phyloP scores from a whole-genome alignment of 2,329 filamentous ascomycete species.

The Ascochyta clinopodiicola region DNA sequence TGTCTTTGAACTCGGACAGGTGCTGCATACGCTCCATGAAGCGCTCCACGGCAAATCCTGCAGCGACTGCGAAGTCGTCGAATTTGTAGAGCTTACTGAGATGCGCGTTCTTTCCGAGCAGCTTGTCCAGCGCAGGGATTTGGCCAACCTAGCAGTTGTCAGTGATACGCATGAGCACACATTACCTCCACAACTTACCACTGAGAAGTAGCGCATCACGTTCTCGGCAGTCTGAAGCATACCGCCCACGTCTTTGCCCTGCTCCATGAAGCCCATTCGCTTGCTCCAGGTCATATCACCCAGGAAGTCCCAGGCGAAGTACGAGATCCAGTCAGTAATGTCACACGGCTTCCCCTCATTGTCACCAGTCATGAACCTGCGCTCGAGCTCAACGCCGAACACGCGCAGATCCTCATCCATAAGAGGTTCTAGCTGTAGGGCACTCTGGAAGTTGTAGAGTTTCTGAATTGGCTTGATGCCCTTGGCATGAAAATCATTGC shows the following conservation, averaged over 20 bases:
- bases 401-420: constrained; percentile 34
- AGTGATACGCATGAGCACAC: neutral
- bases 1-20: constrained; percentile 21
- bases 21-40: constrained; percentile 32
- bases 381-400: constrained; percentile 34
- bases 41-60: constrained; percentile 26
- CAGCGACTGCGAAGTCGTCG: constrained; percentile 31
- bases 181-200: constrained; percentile 21
- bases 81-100: constrained; percentile 30
- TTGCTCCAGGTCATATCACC: constrained; percentile 52
- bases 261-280: constrained; percentile 53
- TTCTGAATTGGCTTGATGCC: constrained; percentile 39
- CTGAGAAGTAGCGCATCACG: constrained; percentile 35
- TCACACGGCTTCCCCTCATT: constrained; percentile 38
- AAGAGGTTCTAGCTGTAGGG: constrained; percentile 35
- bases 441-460: constrained; percentile 35
- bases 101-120: constrained; percentile 32
- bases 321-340: constrained; percentile 44
- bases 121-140: constrained; percentile 37
- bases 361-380: constrained; percentile 32
- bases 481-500: constrained; percentile 37
- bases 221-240: constrained; percentile 47
- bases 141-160: constrained; percentile 30
- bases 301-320: constrained; percentile 43
- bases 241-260: constrained; percentile 48